Conservation (phyloP, 176 grass and related monocot species). For the Hordeum marinum region DNA sequence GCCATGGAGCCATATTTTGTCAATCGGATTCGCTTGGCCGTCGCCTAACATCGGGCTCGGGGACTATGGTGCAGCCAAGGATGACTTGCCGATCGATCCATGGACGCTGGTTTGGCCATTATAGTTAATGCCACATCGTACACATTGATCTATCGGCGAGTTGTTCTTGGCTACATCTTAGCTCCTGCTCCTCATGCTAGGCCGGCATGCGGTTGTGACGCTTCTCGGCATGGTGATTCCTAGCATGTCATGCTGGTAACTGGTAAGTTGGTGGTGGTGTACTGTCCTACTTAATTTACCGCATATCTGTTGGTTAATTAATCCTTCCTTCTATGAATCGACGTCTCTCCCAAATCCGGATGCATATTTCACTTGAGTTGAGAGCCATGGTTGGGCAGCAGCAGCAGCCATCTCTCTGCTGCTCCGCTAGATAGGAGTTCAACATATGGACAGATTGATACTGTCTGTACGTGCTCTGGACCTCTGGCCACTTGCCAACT, state of each 20-base stretch:
- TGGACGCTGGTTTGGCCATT: not conserved
- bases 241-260: not conserved
- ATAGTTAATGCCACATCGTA: not conserved
- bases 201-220: slow-evolving; percentile 31
- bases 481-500: not conserved
- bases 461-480: not conserved
- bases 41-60: slow-evolving; percentile 61
- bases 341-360: not conserved
- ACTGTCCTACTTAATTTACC: not conserved
- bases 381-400: not conserved
- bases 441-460: not conserved
- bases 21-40: slow-evolving; percentile 31
- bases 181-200: slow-evolving; percentile 70
- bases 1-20: not conserved
- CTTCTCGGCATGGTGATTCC: not conserved
- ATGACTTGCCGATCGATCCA: slow-evolving; percentile 96
- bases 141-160: slow-evolving; percentile 45
- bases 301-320: not conserved
- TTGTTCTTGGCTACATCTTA: slow-evolving; percentile 91
- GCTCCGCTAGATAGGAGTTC: not conserved
- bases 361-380: slow-evolving; percentile 11
- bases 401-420: not conserved
- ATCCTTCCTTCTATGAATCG: not conserved
- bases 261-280: not conserved
- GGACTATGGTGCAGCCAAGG: slow-evolving; percentile 90